These are phyloP conservation scores for Paraglomus brasilianum DNA, from an alignment of 192 early-diverging fungal genomes.

Conservation along the genomic window DNA sequence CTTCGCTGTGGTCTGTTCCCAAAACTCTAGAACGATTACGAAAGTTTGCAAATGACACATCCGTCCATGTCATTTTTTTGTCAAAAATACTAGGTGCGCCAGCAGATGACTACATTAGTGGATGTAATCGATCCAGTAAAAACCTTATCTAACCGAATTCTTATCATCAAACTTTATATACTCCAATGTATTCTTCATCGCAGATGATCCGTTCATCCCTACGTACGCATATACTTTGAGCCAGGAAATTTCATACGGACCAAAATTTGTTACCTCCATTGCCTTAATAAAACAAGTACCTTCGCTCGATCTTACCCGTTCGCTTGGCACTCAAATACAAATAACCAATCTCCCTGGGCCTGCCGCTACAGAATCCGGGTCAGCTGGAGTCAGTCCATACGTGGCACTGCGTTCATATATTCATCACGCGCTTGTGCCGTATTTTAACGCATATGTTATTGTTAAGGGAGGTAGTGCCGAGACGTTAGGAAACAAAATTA, in stretches of 20 bases:
- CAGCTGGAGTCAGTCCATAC: slow-evolving; percentile 61
- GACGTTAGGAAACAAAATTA: slow-evolving; percentile 42
- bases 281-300: slow-evolving; percentile 76
- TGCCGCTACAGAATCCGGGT: slow-evolving; percentile 47
- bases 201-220: slow-evolving; percentile 17
- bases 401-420: slow-evolving; percentile 90
- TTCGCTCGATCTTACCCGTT: slow-evolving; percentile 67
- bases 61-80: slow-evolving; percentile 71
- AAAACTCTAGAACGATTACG: slow-evolving; percentile 73
- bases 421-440: slow-evolving; percentile 91
- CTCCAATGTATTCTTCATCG: too few relatives aligned
- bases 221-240: slow-evolving; percentile 57
- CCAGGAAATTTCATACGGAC: slow-evolving; percentile 73
- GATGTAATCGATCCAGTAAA: too few relatives aligned
- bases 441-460: slow-evolving; percentile 91
- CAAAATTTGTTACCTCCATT: slow-evolving; percentile 71
- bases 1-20: slow-evolving; percentile 58
- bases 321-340: slow-evolving; percentile 81
- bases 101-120: too few relatives aligned
- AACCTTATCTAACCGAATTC: too few relatives aligned
- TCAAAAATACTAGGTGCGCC: too few relatives aligned
- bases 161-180: too few relatives aligned
- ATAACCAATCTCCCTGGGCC: slow-evolving; percentile 88
- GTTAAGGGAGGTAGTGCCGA: slow-evolving; percentile 62
- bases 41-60: slow-evolving; percentile 75